Conservation (phyloP, 257 asterid genomes). For the Jacaranda mimosifolia region DNA sequence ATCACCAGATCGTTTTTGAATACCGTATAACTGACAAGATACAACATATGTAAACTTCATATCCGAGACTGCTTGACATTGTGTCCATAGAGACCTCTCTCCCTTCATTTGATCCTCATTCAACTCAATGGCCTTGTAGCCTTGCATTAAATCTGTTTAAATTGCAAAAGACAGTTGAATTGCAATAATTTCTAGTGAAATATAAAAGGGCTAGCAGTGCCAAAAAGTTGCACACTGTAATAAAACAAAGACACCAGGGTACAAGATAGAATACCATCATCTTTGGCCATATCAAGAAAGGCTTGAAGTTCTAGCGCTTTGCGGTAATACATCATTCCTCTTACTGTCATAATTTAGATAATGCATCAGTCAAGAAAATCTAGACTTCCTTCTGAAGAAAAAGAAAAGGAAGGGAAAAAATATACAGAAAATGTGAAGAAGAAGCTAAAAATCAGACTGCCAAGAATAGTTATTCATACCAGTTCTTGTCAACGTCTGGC, state of each 20-base stretch:
- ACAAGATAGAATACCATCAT: constrained; percentile 65
- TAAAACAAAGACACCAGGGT: constrained; percentile 14
- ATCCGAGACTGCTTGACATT: constrained; percentile 91
- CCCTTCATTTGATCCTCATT: constrained; percentile 87
- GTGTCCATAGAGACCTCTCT: constrained; percentile 80
- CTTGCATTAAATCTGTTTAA: constrained; percentile 82
- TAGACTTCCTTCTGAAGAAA: neutral
- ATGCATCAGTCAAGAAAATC: constrained; percentile 24
- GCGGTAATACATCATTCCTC: constrained; percentile 98
- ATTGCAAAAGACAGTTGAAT: constrained; percentile 20
- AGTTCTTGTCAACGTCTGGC: constrained; percentile 88
- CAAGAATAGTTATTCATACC: constrained; percentile 56
- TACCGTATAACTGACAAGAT: constrained; percentile 88
- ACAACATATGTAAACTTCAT: constrained; percentile 93
- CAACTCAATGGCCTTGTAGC: constrained; percentile 88
- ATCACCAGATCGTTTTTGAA: constrained; percentile 91
- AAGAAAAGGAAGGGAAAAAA: neutral
- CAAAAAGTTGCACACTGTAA: neutral
- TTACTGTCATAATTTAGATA: constrained; percentile 55
- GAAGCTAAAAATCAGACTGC: constrained; percentile 44
- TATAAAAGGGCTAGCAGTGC: neutral
- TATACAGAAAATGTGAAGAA: neutral
- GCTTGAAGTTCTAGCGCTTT: constrained; percentile 93
- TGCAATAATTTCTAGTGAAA: constrained; percentile 11
- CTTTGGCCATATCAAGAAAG: constrained; percentile 94